phyloP scores from a whole-genome alignment of 1,139 yeast genomes.

The Williopsis jadinii region DNA sequence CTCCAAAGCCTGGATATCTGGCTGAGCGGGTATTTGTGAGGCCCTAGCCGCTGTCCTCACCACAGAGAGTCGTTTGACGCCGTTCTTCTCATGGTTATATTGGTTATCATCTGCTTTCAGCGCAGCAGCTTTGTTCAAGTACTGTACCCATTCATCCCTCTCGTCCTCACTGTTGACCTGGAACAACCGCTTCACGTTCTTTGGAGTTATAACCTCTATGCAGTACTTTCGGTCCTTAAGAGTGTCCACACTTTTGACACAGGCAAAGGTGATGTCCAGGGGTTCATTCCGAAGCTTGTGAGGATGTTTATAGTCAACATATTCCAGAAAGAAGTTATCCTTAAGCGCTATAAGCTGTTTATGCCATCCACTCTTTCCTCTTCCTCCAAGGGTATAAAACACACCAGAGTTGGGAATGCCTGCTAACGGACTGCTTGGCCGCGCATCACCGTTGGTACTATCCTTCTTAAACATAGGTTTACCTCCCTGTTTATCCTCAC shows the following conservation, averaged over 20 bases:
- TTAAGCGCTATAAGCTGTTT: constrained; percentile 80
- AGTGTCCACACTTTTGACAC: constrained; percentile 44
- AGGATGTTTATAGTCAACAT: constrained; percentile 64
- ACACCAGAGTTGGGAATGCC: constrained; percentile 39
- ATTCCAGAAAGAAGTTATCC: constrained; percentile 63
- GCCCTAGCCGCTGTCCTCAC: not conserved
- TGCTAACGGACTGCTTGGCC: too few relatives aligned
- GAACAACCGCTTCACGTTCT: constrained; percentile 62
- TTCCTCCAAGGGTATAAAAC: constrained; percentile 62
- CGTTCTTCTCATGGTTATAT: constrained; percentile 2
- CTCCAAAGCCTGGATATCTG: not conserved
- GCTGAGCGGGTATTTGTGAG: not conserved
- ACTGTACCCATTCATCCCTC: constrained; percentile 61
- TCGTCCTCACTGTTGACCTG: constrained; percentile 74
- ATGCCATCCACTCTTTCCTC: constrained; percentile 81
- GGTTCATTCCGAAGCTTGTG: constrained; percentile 59
- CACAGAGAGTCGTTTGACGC: too few relatives aligned
- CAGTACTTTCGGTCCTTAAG: constrained; percentile 44
- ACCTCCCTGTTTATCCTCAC: not conserved
- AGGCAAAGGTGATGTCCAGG: constrained; percentile 65
- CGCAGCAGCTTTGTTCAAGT: constrained; percentile 23
- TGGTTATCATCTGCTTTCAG: constrained; percentile 13
- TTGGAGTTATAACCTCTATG: constrained; percentile 71
- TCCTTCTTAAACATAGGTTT: not conserved
- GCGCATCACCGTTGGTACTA: not conserved